A percentile compares a stretch with the other conserved stretches of the same genome.
phyloP scores from a whole-genome alignment of 2,329 filamentous ascomycete genomes.

The Colletotrichum sublineola region DNA sequence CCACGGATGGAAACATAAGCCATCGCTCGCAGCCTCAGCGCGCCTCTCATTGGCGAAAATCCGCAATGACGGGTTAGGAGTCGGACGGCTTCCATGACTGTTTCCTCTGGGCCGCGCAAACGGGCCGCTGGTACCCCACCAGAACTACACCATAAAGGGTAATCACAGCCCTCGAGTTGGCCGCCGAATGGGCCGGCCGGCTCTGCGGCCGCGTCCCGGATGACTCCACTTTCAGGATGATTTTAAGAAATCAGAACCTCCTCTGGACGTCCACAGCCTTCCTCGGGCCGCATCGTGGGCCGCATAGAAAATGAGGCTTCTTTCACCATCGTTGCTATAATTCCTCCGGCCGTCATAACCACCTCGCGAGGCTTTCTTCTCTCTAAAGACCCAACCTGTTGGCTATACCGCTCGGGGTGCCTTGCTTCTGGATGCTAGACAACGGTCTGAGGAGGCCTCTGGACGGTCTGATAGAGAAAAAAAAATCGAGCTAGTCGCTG shows the following conservation, averaged over 20 bases:
- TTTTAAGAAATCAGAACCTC: background rate
- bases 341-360: conserved; percentile 22
- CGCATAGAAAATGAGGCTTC: conserved; percentile 12
- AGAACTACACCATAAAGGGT: conserved; percentile 25
- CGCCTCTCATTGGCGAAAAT: conserved; percentile 21
- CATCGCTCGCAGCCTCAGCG: background rate
- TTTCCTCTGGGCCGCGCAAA: conserved; percentile 32
- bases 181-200: conserved; percentile 38
- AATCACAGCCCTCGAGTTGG: conserved; percentile 35
- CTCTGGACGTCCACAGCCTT: conserved; percentile 30
- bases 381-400: background rate
- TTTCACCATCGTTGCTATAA: conserved; percentile 1
- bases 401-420: conserved; percentile 2
- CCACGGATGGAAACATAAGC: background rate
- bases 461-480: background rate
- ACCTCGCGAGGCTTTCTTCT: conserved; percentile 36
- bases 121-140: conserved; percentile 37
- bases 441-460: conserved; percentile 13
- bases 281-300: conserved; percentile 26
- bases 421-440: conserved; percentile 7
- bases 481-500: background rate
- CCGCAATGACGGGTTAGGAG: background rate
- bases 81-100: background rate
- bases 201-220: conserved; percentile 14
- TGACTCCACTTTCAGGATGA: conserved; percentile 4